These are phyloP conservation scores for Kodamaea ohmeri DNA, from an alignment of 1,139 yeast genomes.

Conservation along the genomic window DNA sequence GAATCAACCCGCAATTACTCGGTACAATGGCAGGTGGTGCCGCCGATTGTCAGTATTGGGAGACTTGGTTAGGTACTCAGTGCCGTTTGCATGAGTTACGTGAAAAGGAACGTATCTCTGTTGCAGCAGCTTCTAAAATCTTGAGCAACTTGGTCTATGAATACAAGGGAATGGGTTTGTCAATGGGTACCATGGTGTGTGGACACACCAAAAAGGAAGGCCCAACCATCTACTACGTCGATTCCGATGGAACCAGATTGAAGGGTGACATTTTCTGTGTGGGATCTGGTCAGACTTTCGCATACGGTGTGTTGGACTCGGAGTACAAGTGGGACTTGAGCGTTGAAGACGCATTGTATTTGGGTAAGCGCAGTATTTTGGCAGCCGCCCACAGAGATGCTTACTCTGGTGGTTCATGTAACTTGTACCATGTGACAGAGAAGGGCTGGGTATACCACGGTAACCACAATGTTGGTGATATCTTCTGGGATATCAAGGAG, in stretches of 20 bases:
- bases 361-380: slow-evolving; percentile 92
- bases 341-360: slow-evolving; percentile 88
- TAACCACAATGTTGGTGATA: slow-evolving; percentile 85
- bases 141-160: slow-evolving; percentile 85
- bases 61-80: slow-evolving; percentile 96
- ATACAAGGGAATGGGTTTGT: slow-evolving; percentile 97
- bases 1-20: slow-evolving; percentile 88
- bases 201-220: slow-evolving; percentile 95
- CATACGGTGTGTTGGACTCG: slow-evolving; percentile 97
- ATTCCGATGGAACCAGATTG: slow-evolving; percentile 93
- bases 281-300: slow-evolving; percentile 99
- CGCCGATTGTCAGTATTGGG: slow-evolving; percentile 99
- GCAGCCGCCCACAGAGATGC: slow-evolving; percentile 99
- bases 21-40: slow-evolving; percentile 99
- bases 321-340: slow-evolving; percentile 86
- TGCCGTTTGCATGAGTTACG: slow-evolving; percentile 93
- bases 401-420: slow-evolving; percentile 94
- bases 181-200: slow-evolving; percentile 99
- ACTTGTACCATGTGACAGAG: slow-evolving; percentile 89
- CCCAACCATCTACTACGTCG: slow-evolving; percentile 93
- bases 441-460: slow-evolving; percentile 96
- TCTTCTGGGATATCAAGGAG: slow-evolving; percentile 90
- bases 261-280: slow-evolving; percentile 96
- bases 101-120: slow-evolving; percentile 91
- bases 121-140: slow-evolving; percentile 95